These are phyloP conservation scores for Diplosphaera chodatii DNA, from an alignment of 139 green algal species.

Conservation along the genomic window DNA sequence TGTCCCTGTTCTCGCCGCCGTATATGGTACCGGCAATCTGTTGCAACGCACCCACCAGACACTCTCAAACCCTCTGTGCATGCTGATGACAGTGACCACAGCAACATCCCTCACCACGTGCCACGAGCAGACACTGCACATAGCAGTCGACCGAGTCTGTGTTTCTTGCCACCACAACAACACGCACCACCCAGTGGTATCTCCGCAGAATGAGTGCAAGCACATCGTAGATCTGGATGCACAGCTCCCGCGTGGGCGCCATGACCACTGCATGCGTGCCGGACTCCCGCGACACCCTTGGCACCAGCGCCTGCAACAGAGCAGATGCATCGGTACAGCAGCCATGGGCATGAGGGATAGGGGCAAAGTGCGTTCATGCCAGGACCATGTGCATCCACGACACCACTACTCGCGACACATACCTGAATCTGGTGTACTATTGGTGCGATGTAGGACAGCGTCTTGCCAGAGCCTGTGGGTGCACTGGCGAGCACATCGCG, in stretches of 20 bases:
- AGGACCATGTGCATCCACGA: neutral
- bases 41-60: no score
- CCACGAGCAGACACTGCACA: neutral
- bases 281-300: slow-evolving; percentile 49
- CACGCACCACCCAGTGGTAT: slow-evolving; percentile 46
- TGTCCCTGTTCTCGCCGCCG: slow-evolving; percentile 81
- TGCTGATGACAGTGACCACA: no score
- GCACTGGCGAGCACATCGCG: slow-evolving; percentile 65
- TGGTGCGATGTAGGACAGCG: slow-evolving; percentile 82
- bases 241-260: slow-evolving; percentile 83
- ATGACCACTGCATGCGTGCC: slow-evolving; percentile 76
- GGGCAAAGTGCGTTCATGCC: no score
- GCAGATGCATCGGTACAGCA: no score
- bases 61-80: no score
- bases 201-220: slow-evolving; percentile 31
- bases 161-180: no score
- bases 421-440: slow-evolving; percentile 75
- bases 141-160: no score
- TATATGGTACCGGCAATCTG: slow-evolving; percentile 30
- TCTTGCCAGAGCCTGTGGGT: slow-evolving; percentile 85
- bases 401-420: no score
- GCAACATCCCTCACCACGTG: no score
- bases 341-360: no score
- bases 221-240: slow-evolving; percentile 63
- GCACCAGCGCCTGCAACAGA: slow-evolving; percentile 1